Base-by-base conservation (phyloP, 352 stramenopile genomes). In the Pilasporangium apinafurcum region DNA sequence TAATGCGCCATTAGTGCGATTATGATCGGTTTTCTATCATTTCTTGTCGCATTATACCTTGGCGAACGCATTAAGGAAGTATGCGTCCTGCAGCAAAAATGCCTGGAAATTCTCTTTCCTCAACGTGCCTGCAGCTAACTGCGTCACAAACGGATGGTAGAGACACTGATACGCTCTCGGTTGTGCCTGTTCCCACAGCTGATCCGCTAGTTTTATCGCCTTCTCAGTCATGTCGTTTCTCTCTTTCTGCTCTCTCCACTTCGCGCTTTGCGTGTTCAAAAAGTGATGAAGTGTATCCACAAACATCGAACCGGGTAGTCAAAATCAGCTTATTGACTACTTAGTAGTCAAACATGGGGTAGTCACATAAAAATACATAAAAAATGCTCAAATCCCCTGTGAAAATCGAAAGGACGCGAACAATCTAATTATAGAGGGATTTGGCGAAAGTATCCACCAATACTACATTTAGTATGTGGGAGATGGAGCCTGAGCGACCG, bases 81-180 rank as follows among this genome's bases (percentile, higher is more conserved):
- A 80, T 25, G 69, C 66, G 49, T 83, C 69, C 53, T 83, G 69
- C 37, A 74, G 49, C 42, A 83, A 42, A 36, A 76, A 83, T 29
- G 55, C 49, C 33, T 74, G 33, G 45, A 83, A 83, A 48, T 60
- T 46, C 2, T 40, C 29, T 13, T 24, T 31, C 0, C 54, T 44
- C 33, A 83, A 59, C 39, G 48, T 51, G 13, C 69, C 69, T 0
- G 48, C 48, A 4, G 52, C 66, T 35, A 83, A 47, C 6, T 47
- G 49, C 16, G 62, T 41, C 36, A 78, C 59, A 34, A 83, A 83
- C 26, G 69, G 66, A 52, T 83, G 69, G 66, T 68, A 83, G 28
- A 83, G 45, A 29, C 54, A 64, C 51, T 62, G 47, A 34, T 54
- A 62, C 16, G 59, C 56, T 20, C 56, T 53, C 18, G 35, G 37